Base-by-base conservation (phyloP, 306 rosid genomes). In the Styphnolobium japonicum region DNA sequence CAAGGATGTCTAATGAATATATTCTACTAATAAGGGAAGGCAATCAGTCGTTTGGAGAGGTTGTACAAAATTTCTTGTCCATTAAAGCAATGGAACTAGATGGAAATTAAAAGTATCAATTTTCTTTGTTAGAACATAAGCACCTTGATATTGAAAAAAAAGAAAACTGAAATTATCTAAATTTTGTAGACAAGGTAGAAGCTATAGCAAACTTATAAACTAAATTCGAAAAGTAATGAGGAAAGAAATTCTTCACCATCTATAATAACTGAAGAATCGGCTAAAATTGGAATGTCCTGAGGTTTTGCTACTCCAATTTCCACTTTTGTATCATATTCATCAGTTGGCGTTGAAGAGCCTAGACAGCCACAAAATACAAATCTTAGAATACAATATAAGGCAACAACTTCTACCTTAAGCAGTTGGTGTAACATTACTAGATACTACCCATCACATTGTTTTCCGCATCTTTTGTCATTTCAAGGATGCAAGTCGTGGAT, bases 231-330 rank as follows among this genome's bases (percentile, higher is more conserved):
- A 52, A 40, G 7, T 51, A 39, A 37, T 2, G 19, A 49, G 49
- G 27, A 33, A 70, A 45, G 61, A 14, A 67, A 43, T 10, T 33
- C 46, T 83, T 80, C 36, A 83, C 87, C 85, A 71, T 66, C 40
- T 67, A 29, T 56, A 8, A 21, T 12, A 27, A 25, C 42, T 12
- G 71, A 10, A 72, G 76, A 61, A 27, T 77, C 77, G 10, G 34
- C 36, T 39, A 62, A 72, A 73, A 37, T 16, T 56, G 73, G 56
- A 83, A 31, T 53, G 4, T 48, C 37, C 25, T 34, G 21, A 75
- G 19, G 34, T 33, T 53, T 63, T 21, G 5, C 33, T 4, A 39
- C 64, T 69, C 21, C 43, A 63, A 14, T 64, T 22, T 42, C 36
- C 25, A 49, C 82, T 25, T 62, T 53, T n/a, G 55, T 18, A 73